Evolutionary conservation across 2,329 filamentous ascomycete genomes (phyloP).

Genomic region (Allantophomopsis cytisporea): DNA sequence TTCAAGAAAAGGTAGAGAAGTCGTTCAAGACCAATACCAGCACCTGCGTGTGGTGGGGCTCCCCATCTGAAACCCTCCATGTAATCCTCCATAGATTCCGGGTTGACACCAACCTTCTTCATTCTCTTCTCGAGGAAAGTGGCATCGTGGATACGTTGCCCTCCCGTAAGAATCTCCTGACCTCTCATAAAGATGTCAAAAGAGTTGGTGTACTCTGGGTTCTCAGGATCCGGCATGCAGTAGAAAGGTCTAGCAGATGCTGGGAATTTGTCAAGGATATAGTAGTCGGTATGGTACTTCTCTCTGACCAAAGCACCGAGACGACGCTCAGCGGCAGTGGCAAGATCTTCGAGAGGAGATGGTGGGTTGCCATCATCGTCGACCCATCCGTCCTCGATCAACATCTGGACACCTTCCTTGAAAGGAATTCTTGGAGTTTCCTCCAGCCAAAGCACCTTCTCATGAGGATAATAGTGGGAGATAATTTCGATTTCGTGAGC

Average conservation of each 20-base stretch:
- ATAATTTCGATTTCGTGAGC: slow-evolving; percentile 64
- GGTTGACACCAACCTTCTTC: slow-evolving; percentile 60
- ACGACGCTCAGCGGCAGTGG: slow-evolving; percentile 75
- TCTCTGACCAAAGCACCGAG: slow-evolving; percentile 75
- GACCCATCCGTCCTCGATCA: slow-evolving; percentile 64
- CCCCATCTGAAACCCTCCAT: slow-evolving; percentile 80
- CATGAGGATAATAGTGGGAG: slow-evolving; percentile 73
- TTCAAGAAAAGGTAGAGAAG: slow-evolving; percentile 77
- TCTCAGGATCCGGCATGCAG: slow-evolving; percentile 67
- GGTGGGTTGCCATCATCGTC: slow-evolving; percentile 64
- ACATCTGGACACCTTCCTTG: slow-evolving; percentile 63
- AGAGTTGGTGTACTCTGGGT: slow-evolving; percentile 69
- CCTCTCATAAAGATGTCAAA: slow-evolving; percentile 93
- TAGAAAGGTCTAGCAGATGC: slow-evolving; percentile 78
- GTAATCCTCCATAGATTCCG: slow-evolving; percentile 81
- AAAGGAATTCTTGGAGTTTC: slow-evolving; percentile 75
- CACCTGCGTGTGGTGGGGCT: slow-evolving; percentile 78
- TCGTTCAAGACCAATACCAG: slow-evolving; percentile 80
- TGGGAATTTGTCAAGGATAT: slow-evolving; percentile 89
- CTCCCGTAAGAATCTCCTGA: slow-evolving; percentile 84
- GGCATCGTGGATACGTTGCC: slow-evolving; percentile 82
- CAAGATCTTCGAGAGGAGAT: slow-evolving; percentile 65
- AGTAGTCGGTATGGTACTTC: slow-evolving; percentile 82
- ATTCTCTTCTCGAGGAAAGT: slow-evolving; percentile 65
- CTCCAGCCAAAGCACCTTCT: slow-evolving; percentile 77